Evolutionary conservation across 805 yeast genomes (phyloP), one percentile per base, ranked within the genome.

Genomic region (Isabelozyma pseudorhagii): DNA sequence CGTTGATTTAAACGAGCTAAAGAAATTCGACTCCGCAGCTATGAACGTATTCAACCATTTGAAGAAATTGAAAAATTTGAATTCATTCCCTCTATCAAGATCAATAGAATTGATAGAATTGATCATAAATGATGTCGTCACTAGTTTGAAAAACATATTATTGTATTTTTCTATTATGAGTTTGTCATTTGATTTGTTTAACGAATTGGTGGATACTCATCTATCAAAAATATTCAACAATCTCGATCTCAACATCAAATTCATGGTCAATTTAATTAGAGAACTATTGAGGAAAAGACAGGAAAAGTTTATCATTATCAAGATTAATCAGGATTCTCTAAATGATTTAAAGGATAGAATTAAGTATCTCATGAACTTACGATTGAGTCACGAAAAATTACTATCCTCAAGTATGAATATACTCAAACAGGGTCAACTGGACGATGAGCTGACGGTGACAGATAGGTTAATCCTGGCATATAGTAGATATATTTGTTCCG

Each of bases 201-300:
- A 51, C 3, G 47, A 50, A 1, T 14, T 64, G 3, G 55, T 54
- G 40, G 57, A 65, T 2, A 49, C 46, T 0, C 44, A 64, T 0
- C 54, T 77, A 0, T 42, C 58, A 0, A 62, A 64, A 1, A 54
- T 80, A 0, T 73, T 84, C 31, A 66, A 62, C 2, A 64, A 75
- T 0, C 80, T 92, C 72, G 96, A 89, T 38, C 76, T 72, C 27
- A 78, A 80, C 40, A 61, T 83, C 9, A 83, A 85, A 58, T 88
- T 83, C 48, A 81, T 85, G 67, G 79, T 83, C 1, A 78, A 81
- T 46, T 61, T 87, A 41, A 80, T 89, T 0, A 77, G 97, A 49
- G 97, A 92, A 51, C 65, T 87, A 3, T 72, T 88, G 40, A 73
- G 97, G 54, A 87, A 84, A 57, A 69, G 94, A 41, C 81, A 83